Evolutionary conservation across 441 rosid species (phyloP).

Genomic region (Pelargonium cotyledonis): DNA sequence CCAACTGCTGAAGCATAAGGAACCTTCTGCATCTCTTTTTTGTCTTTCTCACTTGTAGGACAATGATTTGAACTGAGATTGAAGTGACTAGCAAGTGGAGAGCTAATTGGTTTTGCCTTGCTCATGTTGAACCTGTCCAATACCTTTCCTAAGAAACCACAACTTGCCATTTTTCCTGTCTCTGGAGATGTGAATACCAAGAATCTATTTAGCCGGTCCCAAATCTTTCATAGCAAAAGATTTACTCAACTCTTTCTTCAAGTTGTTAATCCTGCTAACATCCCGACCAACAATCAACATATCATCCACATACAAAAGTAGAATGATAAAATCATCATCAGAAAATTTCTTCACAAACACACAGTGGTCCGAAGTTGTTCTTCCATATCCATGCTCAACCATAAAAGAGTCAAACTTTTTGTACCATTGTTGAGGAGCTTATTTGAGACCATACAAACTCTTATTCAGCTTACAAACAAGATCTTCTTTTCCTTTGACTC

Average conservation of each 20-base stretch:
- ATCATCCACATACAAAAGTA: neutral
- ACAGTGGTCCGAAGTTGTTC: neutral
- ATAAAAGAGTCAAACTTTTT: neutral
- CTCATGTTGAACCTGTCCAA: neutral
- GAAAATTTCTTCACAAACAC: neutral
- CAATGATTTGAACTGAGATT: neutral
- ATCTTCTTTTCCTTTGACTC: neutral
- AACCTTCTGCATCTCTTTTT: neutral
- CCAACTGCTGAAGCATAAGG: neutral
- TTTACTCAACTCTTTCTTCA: neutral
- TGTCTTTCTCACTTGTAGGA: slow-evolving; percentile 7
- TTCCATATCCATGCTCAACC: neutral
- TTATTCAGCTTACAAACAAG: neutral
- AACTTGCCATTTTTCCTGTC: neutral
- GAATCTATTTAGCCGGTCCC: neutral
- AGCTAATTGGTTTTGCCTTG: neutral
- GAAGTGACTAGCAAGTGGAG: neutral
- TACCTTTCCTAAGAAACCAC: neutral
- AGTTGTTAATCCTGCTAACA: neutral
- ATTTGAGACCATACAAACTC: neutral
- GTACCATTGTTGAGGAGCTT: neutral
- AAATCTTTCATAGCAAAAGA: neutral
- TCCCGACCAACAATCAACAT: neutral
- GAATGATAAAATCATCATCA: neutral
- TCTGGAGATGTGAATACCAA: neutral